Conservation (phyloP, 305 asterid genomes). For the Rubia tinctorum region DNA sequence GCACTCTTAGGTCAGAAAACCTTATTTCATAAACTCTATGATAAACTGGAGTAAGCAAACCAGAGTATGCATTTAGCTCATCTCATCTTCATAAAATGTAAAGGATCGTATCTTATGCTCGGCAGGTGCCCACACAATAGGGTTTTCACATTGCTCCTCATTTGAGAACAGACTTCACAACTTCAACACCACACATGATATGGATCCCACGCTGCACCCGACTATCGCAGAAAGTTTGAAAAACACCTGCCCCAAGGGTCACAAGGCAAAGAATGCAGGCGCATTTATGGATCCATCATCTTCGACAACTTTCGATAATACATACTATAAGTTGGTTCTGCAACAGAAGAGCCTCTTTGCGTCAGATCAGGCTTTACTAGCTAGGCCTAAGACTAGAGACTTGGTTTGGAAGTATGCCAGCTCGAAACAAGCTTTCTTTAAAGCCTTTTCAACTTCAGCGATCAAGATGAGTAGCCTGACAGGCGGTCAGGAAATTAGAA, state of each 20-base stretch:
- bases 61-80: background rate
- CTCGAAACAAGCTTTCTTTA: slow-evolving; percentile 54
- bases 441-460: slow-evolving; percentile 62
- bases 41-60: no score
- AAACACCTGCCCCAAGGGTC: slow-evolving; percentile 48
- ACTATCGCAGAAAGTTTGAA: slow-evolving; percentile 50
- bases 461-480: slow-evolving; percentile 81
- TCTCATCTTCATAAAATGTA: background rate
- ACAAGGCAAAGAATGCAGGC: slow-evolving; percentile 56
- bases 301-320: slow-evolving; percentile 60
- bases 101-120: background rate
- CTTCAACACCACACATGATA: slow-evolving; percentile 63
- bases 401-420: slow-evolving; percentile 60
- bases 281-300: slow-evolving; percentile 64
- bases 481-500: slow-evolving; percentile 79
- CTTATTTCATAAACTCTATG: background rate
- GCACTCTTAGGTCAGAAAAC: slow-evolving; percentile 56
- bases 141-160: slow-evolving; percentile 74
- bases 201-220: slow-evolving; percentile 66
- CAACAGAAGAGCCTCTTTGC: slow-evolving; percentile 49
- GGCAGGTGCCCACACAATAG: slow-evolving; percentile 78
- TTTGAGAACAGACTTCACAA: slow-evolving; percentile 52
- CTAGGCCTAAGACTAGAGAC: slow-evolving; percentile 40
- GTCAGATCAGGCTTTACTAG: slow-evolving; percentile 67
- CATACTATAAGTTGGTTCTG: slow-evolving; percentile 55